Evolutionary conservation across 371 early-diverging fungal species (phyloP).

Genomic region (Mucor lusitanicus): DNA sequence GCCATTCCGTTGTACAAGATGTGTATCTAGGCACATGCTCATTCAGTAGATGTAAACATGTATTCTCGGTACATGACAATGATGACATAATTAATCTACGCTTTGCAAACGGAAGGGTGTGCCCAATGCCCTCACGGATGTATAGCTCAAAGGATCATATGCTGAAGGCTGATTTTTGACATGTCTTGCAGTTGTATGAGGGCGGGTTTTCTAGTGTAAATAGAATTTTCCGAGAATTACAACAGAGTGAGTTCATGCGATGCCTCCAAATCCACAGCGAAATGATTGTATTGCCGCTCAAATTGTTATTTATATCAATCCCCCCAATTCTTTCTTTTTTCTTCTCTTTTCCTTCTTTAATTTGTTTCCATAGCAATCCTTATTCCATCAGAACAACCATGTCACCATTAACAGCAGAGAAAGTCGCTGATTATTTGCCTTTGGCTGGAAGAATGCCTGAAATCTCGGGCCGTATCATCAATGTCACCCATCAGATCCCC

Average conservation of each 20-base stretch:
- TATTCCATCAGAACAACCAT: neutral
- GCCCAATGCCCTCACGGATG: neutral
- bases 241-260: constrained; percentile 2
- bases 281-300: neutral
- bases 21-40: neutral
- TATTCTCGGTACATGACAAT: neutral
- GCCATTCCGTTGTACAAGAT: constrained; percentile 1
- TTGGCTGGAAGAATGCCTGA: constrained; percentile 27
- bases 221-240: constrained; percentile 3
- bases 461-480: constrained; percentile 39
- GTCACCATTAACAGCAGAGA: constrained; percentile 24
- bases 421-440: constrained; percentile 31
- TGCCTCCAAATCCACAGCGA: neutral
- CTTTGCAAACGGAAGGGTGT: neutral
- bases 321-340: neutral
- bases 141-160: neutral
- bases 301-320: neutral
- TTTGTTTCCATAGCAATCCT: neutral
- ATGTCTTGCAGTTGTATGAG: neutral
- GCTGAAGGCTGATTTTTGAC: neutral
- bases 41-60: neutral
- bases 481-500: constrained; percentile 38
- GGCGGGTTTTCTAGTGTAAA: neutral
- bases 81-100: neutral
- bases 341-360: neutral